Evolutionary conservation across 345 rosid species (phyloP), one percentile per base, ranked within the genome.

Genomic region (Lepidium sativum): DNA sequence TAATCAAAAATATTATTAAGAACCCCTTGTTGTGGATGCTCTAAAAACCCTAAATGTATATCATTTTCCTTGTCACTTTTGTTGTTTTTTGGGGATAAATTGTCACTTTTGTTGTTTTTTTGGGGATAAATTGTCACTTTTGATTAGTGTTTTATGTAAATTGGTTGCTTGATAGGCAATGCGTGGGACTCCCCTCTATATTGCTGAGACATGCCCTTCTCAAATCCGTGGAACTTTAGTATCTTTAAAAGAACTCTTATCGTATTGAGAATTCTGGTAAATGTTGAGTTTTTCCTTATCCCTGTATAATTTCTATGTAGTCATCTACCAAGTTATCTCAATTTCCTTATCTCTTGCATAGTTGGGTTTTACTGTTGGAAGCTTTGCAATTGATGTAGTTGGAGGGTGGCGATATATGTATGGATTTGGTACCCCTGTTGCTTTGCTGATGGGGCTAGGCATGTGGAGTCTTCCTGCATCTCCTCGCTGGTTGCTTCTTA

Each of bases 391-490:
- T 68, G 58, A 77, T 75, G 85, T 82, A 35, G 73, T 94, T 67
- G 99, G 95, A 54, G 99, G 99, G 23, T 92, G 97, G 97, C 81
- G 97, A 68, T 87, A 82, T 81, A 92, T 92, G 98, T 92, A 78
- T 56, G 98, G 94, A 56, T 45, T 80, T 39, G 79, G 97, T 61
- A 76, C 72, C 20, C 84, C 92, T 23, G 31, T 87, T 41, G 97
- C 97, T 68, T 49, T 87, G 35, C 40, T 83, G 21, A 94, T 94
- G 97, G 97, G 95, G 60, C 41, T 92, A 33, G 96, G 97, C 51
- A 80, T 89, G 82, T 87, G 78, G 90, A 87, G 95, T 69, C 97
- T 94, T 33, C 97, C 97, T 27, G 80, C 97, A 64, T 94, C 99
- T 69, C 99, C 99, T 11, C 88, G 99, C 7, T 94, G 99, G 99